These are phyloP conservation scores for Adansonia rubrostipa DNA, from an alignment of 441 rosid genomes.

Conservation along the genomic window DNA sequence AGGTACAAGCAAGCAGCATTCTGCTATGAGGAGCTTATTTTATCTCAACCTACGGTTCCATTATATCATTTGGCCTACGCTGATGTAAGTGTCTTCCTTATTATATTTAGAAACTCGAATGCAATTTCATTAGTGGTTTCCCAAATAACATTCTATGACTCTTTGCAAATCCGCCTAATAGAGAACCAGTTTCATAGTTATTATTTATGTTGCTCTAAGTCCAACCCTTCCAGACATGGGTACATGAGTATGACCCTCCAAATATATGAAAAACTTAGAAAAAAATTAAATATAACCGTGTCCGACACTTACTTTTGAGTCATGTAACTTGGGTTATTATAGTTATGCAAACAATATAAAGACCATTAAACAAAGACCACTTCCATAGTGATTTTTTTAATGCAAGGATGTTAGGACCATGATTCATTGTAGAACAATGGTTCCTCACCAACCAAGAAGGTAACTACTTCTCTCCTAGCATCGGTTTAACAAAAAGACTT, in stretches of 20 bases:
- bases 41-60: constrained; percentile 82
- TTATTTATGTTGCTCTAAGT: too few species aligned
- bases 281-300: too few species aligned
- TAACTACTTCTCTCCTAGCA: neutral
- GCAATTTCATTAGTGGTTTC: neutral
- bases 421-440: neutral
- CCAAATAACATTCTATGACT: neutral
- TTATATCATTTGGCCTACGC: constrained; percentile 87
- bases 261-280: too few species aligned
- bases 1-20: constrained; percentile 99
- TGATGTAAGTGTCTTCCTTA: constrained; percentile 59
- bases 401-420: neutral
- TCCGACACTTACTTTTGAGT: neutral
- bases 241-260: too few species aligned
- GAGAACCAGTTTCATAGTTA: too few species aligned
- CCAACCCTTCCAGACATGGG: too few species aligned
- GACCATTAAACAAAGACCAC: too few species aligned
- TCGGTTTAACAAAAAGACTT: neutral
- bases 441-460: neutral
- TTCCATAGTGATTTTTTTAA: too few species aligned
- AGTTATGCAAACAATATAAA: too few species aligned
- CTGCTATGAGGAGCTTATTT: constrained; percentile 94
- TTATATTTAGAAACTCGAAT: neutral
- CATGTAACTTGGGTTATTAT: neutral
- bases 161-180: neutral